These are phyloP conservation scores for Hypericum perforatum DNA, from an alignment of 345 rosid species.

Conservation along the genomic window DNA sequence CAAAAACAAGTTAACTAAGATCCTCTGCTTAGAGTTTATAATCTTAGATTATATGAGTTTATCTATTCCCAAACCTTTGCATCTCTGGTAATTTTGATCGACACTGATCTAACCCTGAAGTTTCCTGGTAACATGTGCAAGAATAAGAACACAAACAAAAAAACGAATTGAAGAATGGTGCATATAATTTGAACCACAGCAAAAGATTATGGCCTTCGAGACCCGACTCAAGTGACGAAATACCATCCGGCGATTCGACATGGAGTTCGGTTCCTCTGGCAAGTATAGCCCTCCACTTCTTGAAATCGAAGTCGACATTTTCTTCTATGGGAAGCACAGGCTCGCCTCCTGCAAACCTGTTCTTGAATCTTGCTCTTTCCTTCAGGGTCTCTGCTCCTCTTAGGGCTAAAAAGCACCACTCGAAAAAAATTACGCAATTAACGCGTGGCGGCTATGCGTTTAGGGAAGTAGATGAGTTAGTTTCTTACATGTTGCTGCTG, in stretches of 20 bases:
- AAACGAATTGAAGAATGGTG: not conserved
- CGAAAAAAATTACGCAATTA: not conserved
- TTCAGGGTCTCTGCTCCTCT: conserved; percentile 79
- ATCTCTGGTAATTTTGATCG: conserved; percentile 40
- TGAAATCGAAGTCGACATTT: conserved; percentile 44
- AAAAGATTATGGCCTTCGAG: not conserved
- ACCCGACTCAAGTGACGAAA: not conserved
- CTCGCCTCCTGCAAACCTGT: conserved; percentile 37
- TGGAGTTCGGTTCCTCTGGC: conserved; percentile 66
- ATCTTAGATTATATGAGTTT: too few relatives aligned
- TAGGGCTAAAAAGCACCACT: conserved; percentile 35
- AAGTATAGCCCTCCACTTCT: conserved; percentile 44
- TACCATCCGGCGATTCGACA: conserved; percentile 77
- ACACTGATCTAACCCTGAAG: conserved; percentile 52
- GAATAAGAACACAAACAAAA: not conserved
- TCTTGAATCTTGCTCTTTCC: conserved; percentile 72
- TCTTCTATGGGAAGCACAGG: conserved; percentile 69
- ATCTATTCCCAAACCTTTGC: conserved; percentile 39
- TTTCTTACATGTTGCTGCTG: conserved; percentile 69
- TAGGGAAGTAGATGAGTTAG: not conserved
- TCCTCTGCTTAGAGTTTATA: not conserved
- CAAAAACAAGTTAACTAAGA: not conserved
- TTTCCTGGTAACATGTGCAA: conserved; percentile 39
- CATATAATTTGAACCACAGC: not conserved
- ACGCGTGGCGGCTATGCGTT: not conserved